These are phyloP conservation scores for Euphrasia arctica DNA, from an alignment of 305 asterid species.

Conservation along the genomic window DNA sequence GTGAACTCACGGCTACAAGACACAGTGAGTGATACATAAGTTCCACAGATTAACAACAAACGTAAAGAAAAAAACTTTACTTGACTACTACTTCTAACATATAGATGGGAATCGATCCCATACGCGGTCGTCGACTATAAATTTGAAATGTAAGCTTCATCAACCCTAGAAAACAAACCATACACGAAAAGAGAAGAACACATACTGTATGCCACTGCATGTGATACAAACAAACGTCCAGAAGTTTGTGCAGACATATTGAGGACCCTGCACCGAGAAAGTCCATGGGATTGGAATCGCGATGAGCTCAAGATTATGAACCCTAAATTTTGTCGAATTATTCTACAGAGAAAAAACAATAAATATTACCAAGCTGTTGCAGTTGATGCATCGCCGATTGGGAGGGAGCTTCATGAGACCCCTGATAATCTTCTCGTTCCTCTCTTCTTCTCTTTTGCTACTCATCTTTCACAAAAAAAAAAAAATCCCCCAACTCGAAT, in stretches of 20 bases:
- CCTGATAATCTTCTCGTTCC: constrained; percentile 82
- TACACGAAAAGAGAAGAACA: constrained; percentile 7
- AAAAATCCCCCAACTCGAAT: constrained; percentile 14
- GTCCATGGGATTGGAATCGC: constrained; percentile 1
- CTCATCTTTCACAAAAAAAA: constrained; percentile 36
- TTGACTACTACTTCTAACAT: too few relatives aligned
- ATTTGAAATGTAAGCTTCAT: constrained; percentile 7
- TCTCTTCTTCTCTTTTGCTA: constrained; percentile 73
- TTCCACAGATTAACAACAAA: background rate
- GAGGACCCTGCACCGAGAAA: constrained; percentile 75
- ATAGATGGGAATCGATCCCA: too few relatives aligned
- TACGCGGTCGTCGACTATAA: too few relatives aligned
- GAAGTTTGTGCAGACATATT: constrained; percentile 83
- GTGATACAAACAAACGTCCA: constrained; percentile 89
- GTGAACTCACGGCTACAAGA: constrained; percentile 90
- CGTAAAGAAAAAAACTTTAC: background rate
- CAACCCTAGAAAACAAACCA: background rate
- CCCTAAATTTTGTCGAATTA: background rate
- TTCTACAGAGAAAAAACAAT: too few relatives aligned
- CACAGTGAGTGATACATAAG: constrained; percentile 5
- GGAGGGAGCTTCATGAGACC: constrained; percentile 96
- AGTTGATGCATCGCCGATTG: constrained; percentile 92
- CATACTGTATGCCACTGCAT: constrained; percentile 97
- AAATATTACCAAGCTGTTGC: constrained; percentile 75
- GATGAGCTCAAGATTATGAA: constrained; percentile 9